Conservation (phyloP, 768 basidiomycete genomes). For the Guyanaporus albipodus region DNA sequence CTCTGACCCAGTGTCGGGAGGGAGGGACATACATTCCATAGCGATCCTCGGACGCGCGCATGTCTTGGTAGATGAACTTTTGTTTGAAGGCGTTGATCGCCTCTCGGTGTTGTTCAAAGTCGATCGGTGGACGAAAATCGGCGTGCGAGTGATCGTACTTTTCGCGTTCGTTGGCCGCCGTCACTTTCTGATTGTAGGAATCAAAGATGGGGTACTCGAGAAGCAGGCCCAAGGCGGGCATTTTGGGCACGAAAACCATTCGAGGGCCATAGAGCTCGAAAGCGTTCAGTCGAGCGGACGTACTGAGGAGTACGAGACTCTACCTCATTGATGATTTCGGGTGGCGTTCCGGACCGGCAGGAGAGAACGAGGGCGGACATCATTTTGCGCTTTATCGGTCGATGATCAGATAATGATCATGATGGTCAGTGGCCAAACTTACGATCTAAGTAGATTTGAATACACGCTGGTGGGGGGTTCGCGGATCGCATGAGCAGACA, state of each 20-base stretch:
- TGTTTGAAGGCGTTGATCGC: slow-evolving; percentile 81
- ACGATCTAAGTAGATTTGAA: slow-evolving; percentile 28
- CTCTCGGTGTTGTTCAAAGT: slow-evolving; percentile 64
- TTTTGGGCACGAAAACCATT: slow-evolving; percentile 85
- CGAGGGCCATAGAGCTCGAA: slow-evolving; percentile 71
- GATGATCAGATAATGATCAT: slow-evolving; percentile 8
- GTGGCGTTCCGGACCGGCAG: slow-evolving; percentile 71
- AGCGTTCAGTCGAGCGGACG: not conserved
- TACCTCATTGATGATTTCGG: slow-evolving; percentile 72
- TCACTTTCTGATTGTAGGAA: slow-evolving; percentile 65
- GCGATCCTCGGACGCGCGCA: slow-evolving; percentile 80
- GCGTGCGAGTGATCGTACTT: slow-evolving; percentile 49
- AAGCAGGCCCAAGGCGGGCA: slow-evolving; percentile 90
- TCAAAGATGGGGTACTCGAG: slow-evolving; percentile 85
- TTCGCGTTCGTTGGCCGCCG: slow-evolving; percentile 34
- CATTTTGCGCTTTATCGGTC: slow-evolving; percentile 83
- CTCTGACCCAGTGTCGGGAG: not conserved
- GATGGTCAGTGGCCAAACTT: slow-evolving; percentile 11
- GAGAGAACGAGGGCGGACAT: slow-evolving; percentile 80
- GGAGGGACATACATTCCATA: slow-evolving; percentile 60
- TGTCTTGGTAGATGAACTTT: slow-evolving; percentile 77
- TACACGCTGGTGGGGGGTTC: slow-evolving; percentile 17
- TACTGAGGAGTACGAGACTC: not conserved
- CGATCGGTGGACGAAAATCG: slow-evolving; percentile 67
- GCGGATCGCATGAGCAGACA: slow-evolving; percentile 20